Evolutionary conservation across 768 basidiomycete species (phyloP).

Genomic region (Pisolithus microcarpus): DNA sequence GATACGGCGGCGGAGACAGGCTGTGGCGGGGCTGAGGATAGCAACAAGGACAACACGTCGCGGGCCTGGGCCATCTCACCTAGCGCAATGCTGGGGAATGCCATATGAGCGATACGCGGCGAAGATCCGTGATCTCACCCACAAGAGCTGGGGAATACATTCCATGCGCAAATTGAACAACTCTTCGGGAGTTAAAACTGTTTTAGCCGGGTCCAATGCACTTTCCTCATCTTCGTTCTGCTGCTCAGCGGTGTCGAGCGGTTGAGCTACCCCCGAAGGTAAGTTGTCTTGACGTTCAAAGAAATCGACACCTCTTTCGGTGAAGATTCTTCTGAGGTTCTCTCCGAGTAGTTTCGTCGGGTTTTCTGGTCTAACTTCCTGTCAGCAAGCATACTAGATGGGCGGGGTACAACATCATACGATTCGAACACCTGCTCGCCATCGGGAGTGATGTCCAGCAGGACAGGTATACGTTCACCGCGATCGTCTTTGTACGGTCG

Average conservation of each 20-base stretch:
- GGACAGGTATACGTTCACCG: conserved; percentile 51
- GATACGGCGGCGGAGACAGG: conserved; percentile 23
- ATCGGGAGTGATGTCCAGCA: conserved; percentile 64
- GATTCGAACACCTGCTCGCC: conserved; percentile 66
- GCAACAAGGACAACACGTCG: conserved; percentile 57
- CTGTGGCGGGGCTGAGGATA: conserved; percentile 36
- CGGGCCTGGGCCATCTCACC: conserved; percentile 77
- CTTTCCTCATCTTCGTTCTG: conserved; percentile 24
- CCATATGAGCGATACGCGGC: conserved; percentile 10
- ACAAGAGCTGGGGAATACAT: conserved; percentile 67
- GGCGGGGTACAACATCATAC: conserved; percentile 35
- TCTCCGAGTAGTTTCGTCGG: conserved; percentile 54
- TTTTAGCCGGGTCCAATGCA: conserved; percentile 22
- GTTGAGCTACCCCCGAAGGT: conserved; percentile 18
- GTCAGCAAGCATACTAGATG: conserved; percentile 12
- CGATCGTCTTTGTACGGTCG: conserved; percentile 75
- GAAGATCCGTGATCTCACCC: conserved; percentile 26
- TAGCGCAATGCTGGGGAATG: conserved; percentile 49
- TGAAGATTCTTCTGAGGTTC: conserved; percentile 61
- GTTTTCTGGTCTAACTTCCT: conserved; percentile 41
- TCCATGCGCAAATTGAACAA: conserved; percentile 67
- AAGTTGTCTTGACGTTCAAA: conserved; percentile 47
- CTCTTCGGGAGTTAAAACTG: conserved; percentile 67
- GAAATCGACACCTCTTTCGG: conserved; percentile 69
- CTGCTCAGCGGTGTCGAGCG: conserved; percentile 19